Base-by-base conservation (phyloP, 2,329 filamentous ascomycete species). In the Sporothrix humicola region DNA sequence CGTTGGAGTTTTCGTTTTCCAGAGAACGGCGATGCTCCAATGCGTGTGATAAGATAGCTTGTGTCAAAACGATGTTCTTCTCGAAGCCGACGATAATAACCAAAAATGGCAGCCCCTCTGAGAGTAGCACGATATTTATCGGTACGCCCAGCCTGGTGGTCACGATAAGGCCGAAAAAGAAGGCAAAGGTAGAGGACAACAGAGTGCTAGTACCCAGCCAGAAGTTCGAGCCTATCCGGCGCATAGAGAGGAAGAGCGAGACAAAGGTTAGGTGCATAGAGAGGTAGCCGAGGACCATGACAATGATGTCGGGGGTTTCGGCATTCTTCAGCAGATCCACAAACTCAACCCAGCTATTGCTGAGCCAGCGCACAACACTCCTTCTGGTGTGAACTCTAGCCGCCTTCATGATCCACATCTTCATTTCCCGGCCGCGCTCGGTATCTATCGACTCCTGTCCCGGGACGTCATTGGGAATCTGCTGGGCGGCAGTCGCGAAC, bases 81-180 rank as follows among this genome's bases (percentile, higher is more conserved):
- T 99, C 96, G 77, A 99, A 99, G 1, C 96, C 96, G 79, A 99
- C 95, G 3, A 95, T 98, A 68, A 98, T 95, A n/a, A 99, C 96
- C 74, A 99, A 84, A 84, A 99, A 99, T 0, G 96, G 96, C 12
- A 99, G 87, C 8, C 96, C 96, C 82, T 99, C 96, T 3, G 96
- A 98, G 3, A 99, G 87, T 54, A 99, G 86, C 52, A 98, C 93
- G 84, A 98, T 91, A 80, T 95, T 97, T 79, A 99, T 92, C 1
- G 94, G 93, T 7, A 99, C 95, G 70, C 95, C 95, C 56, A 99
- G 88, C 82, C 96, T 95, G 69, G 94, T 94, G 15, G 96, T 99
- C 54, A 98, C 93, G 73, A 95, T 90, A 44, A 98, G 88, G 72
- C 94, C 96, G 77, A 99, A 98, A 59, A 99, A 86, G 85, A 99